These are phyloP conservation scores for Stemphylium beticola DNA, from an alignment of 2,329 filamentous ascomycete species.

Conservation along the genomic window DNA sequence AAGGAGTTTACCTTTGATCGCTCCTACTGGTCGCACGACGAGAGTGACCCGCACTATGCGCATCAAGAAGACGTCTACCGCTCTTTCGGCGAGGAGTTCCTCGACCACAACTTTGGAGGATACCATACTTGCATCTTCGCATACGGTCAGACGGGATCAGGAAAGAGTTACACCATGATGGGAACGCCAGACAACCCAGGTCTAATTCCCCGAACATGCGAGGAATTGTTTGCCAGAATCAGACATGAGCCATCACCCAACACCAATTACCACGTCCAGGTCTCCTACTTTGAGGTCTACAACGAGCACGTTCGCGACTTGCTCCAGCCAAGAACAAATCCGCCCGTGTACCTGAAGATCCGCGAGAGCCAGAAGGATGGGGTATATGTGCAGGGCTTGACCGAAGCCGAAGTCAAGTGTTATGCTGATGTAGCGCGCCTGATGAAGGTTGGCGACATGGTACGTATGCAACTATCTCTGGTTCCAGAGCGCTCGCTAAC, in stretches of 20 bases:
- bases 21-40: slow-evolving; percentile 95
- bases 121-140: slow-evolving; percentile 99
- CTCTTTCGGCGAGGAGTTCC: slow-evolving; percentile 90
- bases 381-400: slow-evolving; percentile 95
- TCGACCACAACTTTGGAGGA: slow-evolving; percentile 98
- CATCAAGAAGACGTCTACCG: slow-evolving; percentile 94
- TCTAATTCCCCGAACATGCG: slow-evolving; percentile 91
- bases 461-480: slow-evolving; percentile 17
- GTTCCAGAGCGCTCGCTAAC: slow-evolving; percentile 12
- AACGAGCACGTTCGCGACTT: slow-evolving; percentile 98
- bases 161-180: slow-evolving; percentile 99
- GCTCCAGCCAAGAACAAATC: slow-evolving; percentile 77
- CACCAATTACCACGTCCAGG: slow-evolving; percentile 94
- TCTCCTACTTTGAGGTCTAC: slow-evolving; percentile 99
- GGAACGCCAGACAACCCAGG: slow-evolving; percentile 83
- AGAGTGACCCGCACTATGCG: slow-evolving; percentile 81
- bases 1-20: slow-evolving; percentile 96
- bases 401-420: slow-evolving; percentile 87
- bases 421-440: slow-evolving; percentile 85
- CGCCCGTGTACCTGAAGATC: slow-evolving; percentile 94
- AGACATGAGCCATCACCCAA: slow-evolving; percentile 83
- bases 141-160: slow-evolving; percentile 96
- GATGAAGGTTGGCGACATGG: slow-evolving; percentile 85
- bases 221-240: slow-evolving; percentile 94
- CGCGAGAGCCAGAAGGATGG: slow-evolving; percentile 94